These are phyloP conservation scores for Starmerella vaccinii DNA, from an alignment of 805 yeast genomes.

Conservation along the genomic window DNA sequence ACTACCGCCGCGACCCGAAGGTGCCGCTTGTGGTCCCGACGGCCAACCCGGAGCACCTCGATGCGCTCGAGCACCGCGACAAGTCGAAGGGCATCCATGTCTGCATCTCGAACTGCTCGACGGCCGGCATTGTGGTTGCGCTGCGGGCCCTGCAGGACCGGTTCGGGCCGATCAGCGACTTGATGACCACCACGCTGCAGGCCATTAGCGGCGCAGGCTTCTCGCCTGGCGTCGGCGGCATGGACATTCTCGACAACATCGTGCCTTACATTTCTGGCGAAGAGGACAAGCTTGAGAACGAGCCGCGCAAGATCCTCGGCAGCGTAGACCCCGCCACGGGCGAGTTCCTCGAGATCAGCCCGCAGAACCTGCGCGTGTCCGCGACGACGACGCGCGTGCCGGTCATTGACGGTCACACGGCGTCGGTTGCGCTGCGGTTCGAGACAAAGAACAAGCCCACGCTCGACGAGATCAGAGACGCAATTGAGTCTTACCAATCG, in stretches of 20 bases:
- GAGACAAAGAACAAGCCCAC: constrained; percentile 76
- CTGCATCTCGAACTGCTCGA: constrained; percentile 96
- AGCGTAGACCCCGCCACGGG: constrained; percentile 37
- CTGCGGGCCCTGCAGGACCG: constrained; percentile 82
- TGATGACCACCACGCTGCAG: constrained; percentile 86
- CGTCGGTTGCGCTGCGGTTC: constrained; percentile 79
- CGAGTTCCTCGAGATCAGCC: constrained; percentile 31
- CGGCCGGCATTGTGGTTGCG: constrained; percentile 96
- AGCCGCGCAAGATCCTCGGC: constrained; percentile 90
- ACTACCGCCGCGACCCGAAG: constrained; percentile 75
- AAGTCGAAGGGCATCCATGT: constrained; percentile 60
- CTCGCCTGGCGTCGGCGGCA: constrained; percentile 94
- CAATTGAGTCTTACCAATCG: constrained; percentile 62
- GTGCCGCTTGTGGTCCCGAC: constrained; percentile 95
- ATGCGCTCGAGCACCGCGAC: constrained; percentile 48
- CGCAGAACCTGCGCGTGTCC: constrained; percentile 63
- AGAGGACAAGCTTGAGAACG: constrained; percentile 98
- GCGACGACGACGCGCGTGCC: constrained; percentile 97
- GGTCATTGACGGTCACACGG: constrained; percentile 96
- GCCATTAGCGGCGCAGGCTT: constrained; percentile 98
- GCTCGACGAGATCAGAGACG: constrained; percentile 63
- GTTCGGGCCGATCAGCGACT: constrained; percentile 81
- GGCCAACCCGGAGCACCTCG: constrained; percentile 83
- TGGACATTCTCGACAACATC: constrained; percentile 87
- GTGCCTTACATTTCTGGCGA: constrained; percentile 94